Evolutionary conservation across 108 stramenopile genomes (phyloP).

Genomic region (Nitzschia sp.): DNA sequence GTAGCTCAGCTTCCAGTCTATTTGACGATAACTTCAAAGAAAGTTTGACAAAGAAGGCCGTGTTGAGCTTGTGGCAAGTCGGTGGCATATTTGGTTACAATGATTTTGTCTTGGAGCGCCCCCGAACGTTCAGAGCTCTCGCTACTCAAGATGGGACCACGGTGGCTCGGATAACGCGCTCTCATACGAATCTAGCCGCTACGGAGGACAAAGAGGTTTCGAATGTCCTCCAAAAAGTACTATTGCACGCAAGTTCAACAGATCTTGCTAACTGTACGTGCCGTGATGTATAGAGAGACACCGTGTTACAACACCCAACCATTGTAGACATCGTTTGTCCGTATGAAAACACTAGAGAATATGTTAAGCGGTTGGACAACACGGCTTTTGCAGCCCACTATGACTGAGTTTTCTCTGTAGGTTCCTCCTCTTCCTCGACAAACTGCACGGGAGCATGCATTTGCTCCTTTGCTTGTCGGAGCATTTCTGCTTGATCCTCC

Average conservation of each 20-base stretch:
- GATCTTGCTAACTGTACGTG: constrained; percentile 73
- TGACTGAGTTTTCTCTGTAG: too few species aligned
- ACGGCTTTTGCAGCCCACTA: too few species aligned
- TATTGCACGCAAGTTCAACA: constrained; percentile 61
- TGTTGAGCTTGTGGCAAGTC: constrained; percentile 35
- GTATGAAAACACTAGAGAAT: too few species aligned
- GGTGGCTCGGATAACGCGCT: constrained; percentile 64
- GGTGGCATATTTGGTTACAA: constrained; percentile 81
- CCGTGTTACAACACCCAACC: background rate
- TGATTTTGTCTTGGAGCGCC: constrained; percentile 72
- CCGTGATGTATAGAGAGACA: constrained; percentile 20
- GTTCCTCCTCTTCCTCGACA: too few species aligned
- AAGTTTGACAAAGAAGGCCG: background rate
- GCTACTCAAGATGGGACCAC: constrained; percentile 58
- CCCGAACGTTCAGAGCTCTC: constrained; percentile 59
- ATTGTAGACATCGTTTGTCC: too few species aligned
- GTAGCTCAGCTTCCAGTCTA: constrained; percentile 3
- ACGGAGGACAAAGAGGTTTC: constrained; percentile 58
- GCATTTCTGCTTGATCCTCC: constrained; percentile 72
- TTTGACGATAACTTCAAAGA: constrained; percentile 21
- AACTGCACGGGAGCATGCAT: constrained; percentile 6
- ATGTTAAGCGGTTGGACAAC: too few species aligned
- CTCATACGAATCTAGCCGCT: constrained; percentile 50
- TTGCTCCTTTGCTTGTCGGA: constrained; percentile 52
- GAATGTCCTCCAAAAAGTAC: constrained; percentile 61